Conservation (phyloP, 2,329 filamentous ascomycete species). For the Fusarium mundagurra region DNA sequence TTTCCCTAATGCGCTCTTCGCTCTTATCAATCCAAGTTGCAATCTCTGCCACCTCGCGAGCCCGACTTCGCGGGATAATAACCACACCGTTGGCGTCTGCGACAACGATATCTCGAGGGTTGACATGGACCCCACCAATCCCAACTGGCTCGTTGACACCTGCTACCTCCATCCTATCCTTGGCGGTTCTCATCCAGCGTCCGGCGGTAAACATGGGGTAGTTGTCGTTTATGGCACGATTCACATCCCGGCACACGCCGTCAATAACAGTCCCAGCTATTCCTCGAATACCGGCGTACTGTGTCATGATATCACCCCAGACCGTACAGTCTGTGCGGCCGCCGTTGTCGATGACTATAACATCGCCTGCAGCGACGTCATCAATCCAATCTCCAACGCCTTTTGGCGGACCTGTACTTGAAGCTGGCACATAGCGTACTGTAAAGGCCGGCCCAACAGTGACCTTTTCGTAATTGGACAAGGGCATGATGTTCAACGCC, state of each 20-base stretch:
- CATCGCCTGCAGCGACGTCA: constrained; percentile 26
- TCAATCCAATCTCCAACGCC: constrained; percentile 1
- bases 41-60: not conserved
- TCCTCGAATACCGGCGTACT: constrained; percentile 44
- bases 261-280: not conserved
- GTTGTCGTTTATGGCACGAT: not conserved
- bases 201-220: constrained; percentile 5
- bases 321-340: constrained; percentile 49
- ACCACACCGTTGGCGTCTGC: constrained; percentile 7
- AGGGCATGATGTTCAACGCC: not conserved
- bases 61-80: not conserved
- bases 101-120: not conserved
- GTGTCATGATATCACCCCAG: constrained; percentile 51
- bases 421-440: not conserved
- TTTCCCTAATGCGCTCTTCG: not conserved
- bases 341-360: constrained; percentile 48
- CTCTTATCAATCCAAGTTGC: not conserved
- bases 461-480: not conserved
- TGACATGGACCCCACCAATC: not conserved
- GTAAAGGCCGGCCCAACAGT: constrained; percentile 5
- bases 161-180: not conserved
- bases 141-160: not conserved
- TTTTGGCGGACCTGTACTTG: not conserved
- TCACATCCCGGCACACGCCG: constrained; percentile 3
- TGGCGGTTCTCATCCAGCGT: not conserved